These are phyloP conservation scores for Camelina hispida DNA, from an alignment of 345 rosid species.

Conservation along the genomic window DNA sequence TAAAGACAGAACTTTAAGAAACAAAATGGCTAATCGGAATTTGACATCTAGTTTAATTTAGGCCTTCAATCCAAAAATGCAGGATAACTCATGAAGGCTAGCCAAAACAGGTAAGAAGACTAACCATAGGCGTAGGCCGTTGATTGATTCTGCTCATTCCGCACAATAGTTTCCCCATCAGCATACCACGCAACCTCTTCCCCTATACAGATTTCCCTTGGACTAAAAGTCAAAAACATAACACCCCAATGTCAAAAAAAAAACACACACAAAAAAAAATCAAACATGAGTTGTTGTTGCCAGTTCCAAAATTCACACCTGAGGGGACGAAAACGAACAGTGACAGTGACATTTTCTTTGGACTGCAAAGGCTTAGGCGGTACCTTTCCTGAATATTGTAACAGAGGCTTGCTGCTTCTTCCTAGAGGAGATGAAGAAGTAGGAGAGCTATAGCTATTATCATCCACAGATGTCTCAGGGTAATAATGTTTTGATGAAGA, in stretches of 20 bases:
- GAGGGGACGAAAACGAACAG: constrained; percentile 94
- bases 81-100: constrained; percentile 26
- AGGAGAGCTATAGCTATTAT: constrained; percentile 84
- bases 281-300: background rate
- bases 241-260: constrained; percentile 32
- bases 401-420: constrained; percentile 69
- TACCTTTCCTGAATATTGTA: constrained; percentile 23
- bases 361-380: constrained; percentile 52
- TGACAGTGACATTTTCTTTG: constrained; percentile 90
- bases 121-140: constrained; percentile 95
- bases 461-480: constrained; percentile 69
- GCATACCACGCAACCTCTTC: constrained; percentile 99
- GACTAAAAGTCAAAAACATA: constrained; percentile 57
- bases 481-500: constrained; percentile 69
- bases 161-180: constrained; percentile 90
- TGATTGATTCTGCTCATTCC: constrained; percentile 77
- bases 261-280: background rate
- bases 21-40: background rate
- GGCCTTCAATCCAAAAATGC: constrained; percentile 5
- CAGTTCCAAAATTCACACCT: constrained; percentile 56
- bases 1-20: constrained; percentile 23
- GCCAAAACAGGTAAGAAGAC: constrained; percentile 31
- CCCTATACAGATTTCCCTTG: constrained; percentile 86
- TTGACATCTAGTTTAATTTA: constrained; percentile 1
- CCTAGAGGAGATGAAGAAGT: constrained; percentile 70